Evolutionary conservation across 1,284 basidiomycete genomes (phyloP), one percentile per base, ranked within the genome.

Genomic region (Ceratobasidium sp.): DNA sequence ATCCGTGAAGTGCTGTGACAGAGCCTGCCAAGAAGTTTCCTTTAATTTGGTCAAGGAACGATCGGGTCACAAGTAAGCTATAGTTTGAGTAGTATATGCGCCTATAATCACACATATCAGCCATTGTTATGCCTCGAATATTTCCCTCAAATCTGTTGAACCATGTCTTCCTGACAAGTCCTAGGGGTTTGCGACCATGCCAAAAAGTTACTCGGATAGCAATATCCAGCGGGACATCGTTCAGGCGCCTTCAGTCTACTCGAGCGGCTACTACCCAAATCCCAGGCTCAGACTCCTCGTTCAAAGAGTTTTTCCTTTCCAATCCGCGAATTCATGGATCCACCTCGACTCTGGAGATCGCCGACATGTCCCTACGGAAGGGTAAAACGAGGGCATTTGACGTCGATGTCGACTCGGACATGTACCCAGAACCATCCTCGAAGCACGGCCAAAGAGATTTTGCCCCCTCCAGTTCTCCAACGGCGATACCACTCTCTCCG

Each of bases 221-320:
- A 39, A 23, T 60, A 10, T 23, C 10, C 42, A 49, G 13, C 20
- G 15, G 51, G 6, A 33, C 33, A 12, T 33, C 33, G 6, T 23
- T 53, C 20, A 46, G 67, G 9, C 63, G 73, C 28, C 33, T 40
- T 28, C 73, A 76, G 58, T 76, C 73, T 39, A 76, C 73, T 28
- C 46, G 49, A 20, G 63, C 61, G 13, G 61, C 28, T 13, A 9
- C 20, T 44, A 51, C 51, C 3, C 61, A 61, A 23, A 9, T 40
- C 20, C 28, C 73, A 40, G 40, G 44, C 33, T 33, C 63, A 28
- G 26, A 42, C 51, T 39, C 61, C 28, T 58, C 73, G 10, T 66
- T 66, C 51, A 76, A 76, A 58, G 9, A 56, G 40, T 76, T 66
- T 63, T 76, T 76, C n/a, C 73, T 76, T 20, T 76, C 73, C 7